Evolutionary conservation across 2,329 filamentous ascomycete genomes (phyloP), one percentile per base, ranked within the genome.

Genomic region (Aspergillus amoenus): DNA sequence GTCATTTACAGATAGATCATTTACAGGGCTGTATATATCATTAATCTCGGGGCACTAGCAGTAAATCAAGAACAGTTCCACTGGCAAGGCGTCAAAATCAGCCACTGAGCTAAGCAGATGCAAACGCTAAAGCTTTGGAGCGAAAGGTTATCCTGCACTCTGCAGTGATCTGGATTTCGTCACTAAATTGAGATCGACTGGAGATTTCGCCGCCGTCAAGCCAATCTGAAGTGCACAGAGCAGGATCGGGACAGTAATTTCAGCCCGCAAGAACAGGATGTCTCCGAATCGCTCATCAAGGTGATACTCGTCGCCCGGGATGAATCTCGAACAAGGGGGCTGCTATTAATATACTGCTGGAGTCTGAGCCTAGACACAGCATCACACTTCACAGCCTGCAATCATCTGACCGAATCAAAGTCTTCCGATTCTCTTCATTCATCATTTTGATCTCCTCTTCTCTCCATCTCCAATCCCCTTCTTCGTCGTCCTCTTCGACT

Each of bases 311-410:
- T 27, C 17, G 9, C 15, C 45, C 42, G 18, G 41, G 39, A 45
- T 46, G 42, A 47, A 30, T 53, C 51, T 53, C 43, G 51, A 46
- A 53, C 43, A 48, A 55, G 52, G 52, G 52, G 52, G 52, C 52
- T 55, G 52, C 52, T 55, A 55, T 55, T 48, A 55, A 55, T 55
- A 55, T 27, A 39, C 42, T 30, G 17, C 34, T 24, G 22, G 22
- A 24, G 17, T 22, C 17, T 48, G 18, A 21, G 42, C 37, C 27
- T 30, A 9, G 27, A 30, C 37, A 42, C 43, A 44, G 44, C 52
- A 55, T 24, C 24, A 30, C 9, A 11, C 27, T 30, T 53, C 51
- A 53, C 51, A 12, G 41, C 39, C 22, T 47, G 30, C 46, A 47
- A 53, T 53, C 51, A 53, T 53, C 43, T 53, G 51, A 53, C 51